Base-by-base conservation (phyloP, 2,329 filamentous ascomycete genomes). In the Ilyonectria sp. region DNA sequence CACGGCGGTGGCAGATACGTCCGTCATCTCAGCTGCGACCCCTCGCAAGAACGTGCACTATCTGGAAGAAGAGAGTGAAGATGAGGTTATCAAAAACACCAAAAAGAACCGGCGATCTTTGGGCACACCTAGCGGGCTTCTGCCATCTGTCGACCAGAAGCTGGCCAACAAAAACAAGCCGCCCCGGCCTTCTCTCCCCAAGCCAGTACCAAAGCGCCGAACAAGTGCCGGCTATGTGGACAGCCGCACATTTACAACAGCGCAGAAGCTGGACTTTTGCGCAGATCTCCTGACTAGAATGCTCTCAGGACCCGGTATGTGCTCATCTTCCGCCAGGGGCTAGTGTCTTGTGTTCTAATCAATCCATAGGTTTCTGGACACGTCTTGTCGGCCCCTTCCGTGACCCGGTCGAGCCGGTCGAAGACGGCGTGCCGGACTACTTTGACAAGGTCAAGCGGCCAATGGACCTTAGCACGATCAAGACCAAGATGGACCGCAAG, bases 361-460 rank as follows among this genome's bases (percentile, higher is more conserved):
- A n/a, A 17, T 40, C 17, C 23, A 43, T 44, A 90, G 89, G 89
- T 7, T 91, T 89, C 76, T 91, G 89, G 89, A 91, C 89, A 0
- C 86, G 89, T n/a, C 83, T 91, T 0, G 89, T 91, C 3, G 88
- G 88, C 0, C 87, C 88, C 0, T 91, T 91, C 78, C 86, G 85
- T 50, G 85, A 90, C 26, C 86, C 89, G 0, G 89, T 91, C 7
- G 84, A 89, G 64, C 89, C 89, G 0, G 74, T 79, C 3, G 81
- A 83, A 43, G 88, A 91, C 69, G 86, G 86, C 19, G 87, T 90
- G 2, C 89, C 88, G 2, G 88, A 91, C 74, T 91, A 91, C 77
- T 80, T 89, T 23, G 84, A 87, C 11, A 89, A 90, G 74, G 81
- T 91, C 65, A 88, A 86, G 78, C 83, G 81, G 55, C 89, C 89